These are phyloP conservation scores for Salicornia ramosissima DNA, from an alignment of 148 eudicot species.

Conservation along the genomic window DNA sequence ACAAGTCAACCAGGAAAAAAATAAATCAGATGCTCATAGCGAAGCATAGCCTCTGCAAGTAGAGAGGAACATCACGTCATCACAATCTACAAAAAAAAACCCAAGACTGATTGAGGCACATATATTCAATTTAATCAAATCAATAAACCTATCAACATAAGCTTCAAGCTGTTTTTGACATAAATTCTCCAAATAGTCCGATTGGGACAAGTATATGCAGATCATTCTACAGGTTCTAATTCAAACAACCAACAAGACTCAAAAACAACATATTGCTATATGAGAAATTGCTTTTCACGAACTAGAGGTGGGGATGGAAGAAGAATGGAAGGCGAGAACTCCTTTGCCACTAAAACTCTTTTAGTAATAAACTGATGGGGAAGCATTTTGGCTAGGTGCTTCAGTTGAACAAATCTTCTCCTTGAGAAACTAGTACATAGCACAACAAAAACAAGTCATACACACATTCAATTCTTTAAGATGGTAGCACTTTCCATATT, in stretches of 20 bases:
- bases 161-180: not conserved
- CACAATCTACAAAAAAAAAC: not conserved
- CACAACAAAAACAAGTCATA: not conserved
- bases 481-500: too few relatives aligned
- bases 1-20: constrained; percentile 3
- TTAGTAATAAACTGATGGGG: not conserved
- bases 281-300: too few relatives aligned
- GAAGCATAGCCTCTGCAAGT: not conserved
- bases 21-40: not conserved
- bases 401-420: not conserved
- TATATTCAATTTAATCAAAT: not conserved
- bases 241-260: too few relatives aligned
- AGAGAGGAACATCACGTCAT: not conserved
- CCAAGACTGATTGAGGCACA: not conserved
- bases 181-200: not conserved
- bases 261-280: too few relatives aligned
- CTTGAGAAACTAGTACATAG: not conserved
- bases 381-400: not conserved
- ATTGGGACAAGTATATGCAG: not conserved
- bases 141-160: not conserved
- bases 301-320: too few relatives aligned
- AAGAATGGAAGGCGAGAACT: too few relatives aligned
- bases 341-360: too few relatives aligned
- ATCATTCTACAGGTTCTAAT: too few relatives aligned
- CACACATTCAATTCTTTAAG: too few relatives aligned